phyloP scores from a whole-genome alignment of 139 green algal species.

The Chlorella sp. region DNA sequence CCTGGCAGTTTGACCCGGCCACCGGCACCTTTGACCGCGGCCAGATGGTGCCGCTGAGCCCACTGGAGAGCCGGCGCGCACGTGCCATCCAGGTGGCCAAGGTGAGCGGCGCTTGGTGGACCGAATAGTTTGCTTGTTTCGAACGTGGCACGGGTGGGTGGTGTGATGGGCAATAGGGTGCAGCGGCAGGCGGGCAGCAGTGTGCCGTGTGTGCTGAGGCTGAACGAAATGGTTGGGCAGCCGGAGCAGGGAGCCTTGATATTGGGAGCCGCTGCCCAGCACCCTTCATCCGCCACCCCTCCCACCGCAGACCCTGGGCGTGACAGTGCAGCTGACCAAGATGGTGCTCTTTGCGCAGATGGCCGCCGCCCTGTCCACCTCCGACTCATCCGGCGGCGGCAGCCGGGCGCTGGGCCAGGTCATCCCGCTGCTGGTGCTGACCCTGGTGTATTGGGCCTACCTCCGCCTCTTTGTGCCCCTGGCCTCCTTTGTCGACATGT shows the following conservation, averaged over 20 bases:
- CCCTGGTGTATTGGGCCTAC: constrained; percentile 15
- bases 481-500: not conserved
- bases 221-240: too few relatives aligned
- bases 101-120: not conserved
- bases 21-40: constrained; percentile 8
- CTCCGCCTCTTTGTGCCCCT: constrained; percentile 31
- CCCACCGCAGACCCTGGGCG: constrained; percentile 17
- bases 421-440: constrained; percentile 28
- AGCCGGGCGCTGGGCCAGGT: constrained; percentile 7
- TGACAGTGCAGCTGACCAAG: constrained; percentile 24
- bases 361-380: not conserved
- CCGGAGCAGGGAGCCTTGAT: too few relatives aligned
- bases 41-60: not conserved
- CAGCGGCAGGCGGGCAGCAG: too few relatives aligned
- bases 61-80: not conserved
- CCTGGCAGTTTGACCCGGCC: constrained; percentile 2
- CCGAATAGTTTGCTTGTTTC: too few relatives aligned
- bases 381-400: not conserved
- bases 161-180: too few relatives aligned
- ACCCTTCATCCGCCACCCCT: not conserved
- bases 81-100: not conserved
- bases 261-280: too few relatives aligned
- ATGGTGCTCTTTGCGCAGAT: constrained; percentile 29
- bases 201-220: too few relatives aligned
- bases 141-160: too few relatives aligned